Base-by-base conservation (phyloP, 75 land plant species). In the Adiantum capillusveneris region DNA sequence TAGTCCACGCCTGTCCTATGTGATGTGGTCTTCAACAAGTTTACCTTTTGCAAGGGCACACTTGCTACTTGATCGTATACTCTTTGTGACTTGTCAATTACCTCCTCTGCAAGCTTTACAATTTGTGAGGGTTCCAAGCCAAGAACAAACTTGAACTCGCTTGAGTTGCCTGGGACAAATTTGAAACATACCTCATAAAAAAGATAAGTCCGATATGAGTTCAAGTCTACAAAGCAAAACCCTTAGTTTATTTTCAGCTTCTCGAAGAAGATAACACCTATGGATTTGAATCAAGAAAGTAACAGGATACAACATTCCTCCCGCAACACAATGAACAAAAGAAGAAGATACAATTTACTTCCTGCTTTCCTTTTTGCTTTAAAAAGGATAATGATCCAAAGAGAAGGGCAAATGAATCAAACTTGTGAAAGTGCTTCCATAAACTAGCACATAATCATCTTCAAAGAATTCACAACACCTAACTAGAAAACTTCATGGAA, bases 1-100 rank as follows among this genome's bases (percentile, higher is more conserved):
- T n/a, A n/a, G n/a, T n/a, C n/a, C n/a, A n/a, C n/a, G n/a, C n/a
- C n/a, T n/a, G n/a, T n/a, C n/a, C n/a, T n/a, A n/a, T n/a, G n/a
- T n/a, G n/a, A n/a, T n/a, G n/a, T n/a, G n/a, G n/a, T n/a, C n/a
- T n/a, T n/a, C n/a, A n/a, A n/a, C n/a, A 34, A 51, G 41, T 31
- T 9, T 75, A 93, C 98, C 74, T 86, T 76, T 50, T 89, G 78
- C 17, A 84, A 75, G 0, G 96, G 87, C 44, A 85, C 69, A 11
- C 87, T 74, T 58, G 85, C 96, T 13, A 94, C 87, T 11, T 77
- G 62, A 67, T 94, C 90, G 56, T 83, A 80, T 29, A 79, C 78
- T n/a, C 63, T 62, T 31, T 81, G 81, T 27, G 95, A 94, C 60
- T 70, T 79, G 5, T 77, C 67, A 53, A 89, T 77, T 7, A 94